These are phyloP conservation scores for Deakozyma indianensis DNA, from an alignment of 805 yeast genomes.

Conservation along the genomic window DNA sequence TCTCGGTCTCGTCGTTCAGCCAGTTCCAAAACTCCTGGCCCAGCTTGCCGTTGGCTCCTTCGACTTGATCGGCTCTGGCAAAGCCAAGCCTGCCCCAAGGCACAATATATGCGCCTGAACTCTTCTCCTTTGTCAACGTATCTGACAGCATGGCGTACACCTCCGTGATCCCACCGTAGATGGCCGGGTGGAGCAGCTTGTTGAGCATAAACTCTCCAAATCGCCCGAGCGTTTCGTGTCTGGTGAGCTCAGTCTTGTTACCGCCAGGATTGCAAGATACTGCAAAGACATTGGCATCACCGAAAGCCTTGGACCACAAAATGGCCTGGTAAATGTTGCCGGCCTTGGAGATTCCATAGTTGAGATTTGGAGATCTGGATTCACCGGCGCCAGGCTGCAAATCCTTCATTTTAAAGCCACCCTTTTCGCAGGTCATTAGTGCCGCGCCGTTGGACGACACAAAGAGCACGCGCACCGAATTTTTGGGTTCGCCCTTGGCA, in stretches of 20 bases:
- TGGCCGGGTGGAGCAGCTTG: conserved; percentile 8
- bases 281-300: conserved; percentile 17
- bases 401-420: conserved; percentile 26
- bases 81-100: conserved; percentile 27
- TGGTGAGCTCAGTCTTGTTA: conserved; percentile 20
- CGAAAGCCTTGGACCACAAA: conserved; percentile 19
- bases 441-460: conserved; percentile 25
- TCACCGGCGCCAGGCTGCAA: conserved; percentile 14
- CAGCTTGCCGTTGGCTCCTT: conserved; percentile 18
- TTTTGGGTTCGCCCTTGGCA: conserved; percentile 14
- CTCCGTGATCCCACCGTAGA: conserved; percentile 29
- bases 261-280: conserved; percentile 25
- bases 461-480: conserved; percentile 27
- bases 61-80: conserved; percentile 21
- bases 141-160: conserved; percentile 27
- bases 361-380: conserved; percentile 4
- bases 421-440: conserved; percentile 12
- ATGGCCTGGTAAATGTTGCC: conserved; percentile 22
- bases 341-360: conserved; percentile 30
- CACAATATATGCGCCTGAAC: conserved; percentile 21
- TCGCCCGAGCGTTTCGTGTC: conserved; percentile 11
- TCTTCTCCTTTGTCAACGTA: conserved; percentile 17
- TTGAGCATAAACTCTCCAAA: conserved; percentile 1
- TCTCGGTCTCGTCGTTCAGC: conserved; percentile 7
- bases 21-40: conserved; percentile 22